phyloP scores from a whole-genome alignment of 208 protist species.

The Wallacemonas collosoma region DNA sequence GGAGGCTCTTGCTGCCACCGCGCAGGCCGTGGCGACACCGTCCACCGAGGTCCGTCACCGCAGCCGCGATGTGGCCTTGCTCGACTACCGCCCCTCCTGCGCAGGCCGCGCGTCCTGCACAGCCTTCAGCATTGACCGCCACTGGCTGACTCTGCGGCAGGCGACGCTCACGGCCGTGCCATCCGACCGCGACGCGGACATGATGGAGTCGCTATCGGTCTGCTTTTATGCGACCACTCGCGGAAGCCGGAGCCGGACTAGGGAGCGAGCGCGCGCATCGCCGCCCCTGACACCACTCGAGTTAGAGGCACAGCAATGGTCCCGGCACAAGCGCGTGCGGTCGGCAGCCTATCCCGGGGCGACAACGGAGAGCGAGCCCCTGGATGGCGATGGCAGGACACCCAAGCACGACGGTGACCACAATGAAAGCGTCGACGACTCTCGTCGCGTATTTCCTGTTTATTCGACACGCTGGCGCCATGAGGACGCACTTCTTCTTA shows the following conservation, averaged over 20 bases:
- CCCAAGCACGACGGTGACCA: neutral
- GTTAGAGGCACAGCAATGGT: too few species aligned
- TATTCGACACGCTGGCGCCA: slow-evolving; percentile 13
- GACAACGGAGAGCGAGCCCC: too few species aligned
- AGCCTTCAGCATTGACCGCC: slow-evolving; percentile 7
- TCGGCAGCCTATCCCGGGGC: too few species aligned
- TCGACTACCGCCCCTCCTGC: neutral
- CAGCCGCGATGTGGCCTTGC: slow-evolving; percentile 1
- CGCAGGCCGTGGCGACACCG: slow-evolving; percentile 4
- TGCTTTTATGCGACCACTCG: too few species aligned
- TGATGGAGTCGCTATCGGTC: too few species aligned
- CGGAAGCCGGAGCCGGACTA: too few species aligned
- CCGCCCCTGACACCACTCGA: too few species aligned
- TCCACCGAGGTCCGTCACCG: slow-evolving; percentile 16
- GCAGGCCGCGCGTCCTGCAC: neutral
- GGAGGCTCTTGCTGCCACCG: neutral
- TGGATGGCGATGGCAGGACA: neutral
- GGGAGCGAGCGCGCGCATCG: too few species aligned
- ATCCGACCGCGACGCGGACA: too few species aligned
- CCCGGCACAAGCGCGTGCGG: too few species aligned
- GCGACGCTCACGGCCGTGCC: neutral
- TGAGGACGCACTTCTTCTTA: slow-evolving; percentile 9
- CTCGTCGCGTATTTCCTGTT: neutral
- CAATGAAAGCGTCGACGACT: neutral
- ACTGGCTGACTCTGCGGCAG: slow-evolving; percentile 14